Percentiles rank a stretch among this genome's conserved stretches.
Evolutionary conservation across 176 grass and related monocot species (phyloP).

Genomic region (Musa schizocarpa): DNA sequence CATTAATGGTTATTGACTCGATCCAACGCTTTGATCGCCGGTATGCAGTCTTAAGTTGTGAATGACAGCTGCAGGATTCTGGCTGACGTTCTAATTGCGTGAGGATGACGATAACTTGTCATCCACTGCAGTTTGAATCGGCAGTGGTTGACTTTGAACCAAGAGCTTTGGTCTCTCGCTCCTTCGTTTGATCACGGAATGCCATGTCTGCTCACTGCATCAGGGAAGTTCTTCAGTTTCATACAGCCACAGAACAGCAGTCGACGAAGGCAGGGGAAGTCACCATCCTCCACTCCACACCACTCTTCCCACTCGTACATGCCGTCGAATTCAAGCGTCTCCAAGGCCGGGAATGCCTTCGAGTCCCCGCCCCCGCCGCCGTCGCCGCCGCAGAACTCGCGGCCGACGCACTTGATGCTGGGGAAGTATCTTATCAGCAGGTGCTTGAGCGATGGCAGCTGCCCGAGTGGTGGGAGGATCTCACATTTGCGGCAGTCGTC

Average conservation of each 20-base stretch:
- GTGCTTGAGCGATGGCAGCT: conserved; percentile 4
- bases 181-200: not conserved
- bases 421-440: not conserved
- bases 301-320: conserved; percentile 15
- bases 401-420: not conserved
- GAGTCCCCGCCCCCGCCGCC: not conserved
- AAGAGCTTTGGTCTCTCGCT: not conserved
- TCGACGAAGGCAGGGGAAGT: not conserved
- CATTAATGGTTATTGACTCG: not conserved
- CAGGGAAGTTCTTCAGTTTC: not conserved
- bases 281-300: conserved; percentile 4
- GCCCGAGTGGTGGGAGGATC: not conserved
- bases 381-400: conserved; percentile 5
- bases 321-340: conserved; percentile 1
- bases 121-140: not conserved
- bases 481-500: not conserved
- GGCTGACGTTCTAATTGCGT: not conserved
- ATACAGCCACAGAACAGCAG: not conserved
- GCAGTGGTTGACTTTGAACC: not conserved
- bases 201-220: not conserved
- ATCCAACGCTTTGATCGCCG: not conserved
- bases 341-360: conserved; percentile 9
- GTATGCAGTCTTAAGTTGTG: not conserved
- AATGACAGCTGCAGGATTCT: not conserved
- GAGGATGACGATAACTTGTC: not conserved